Evolutionary conservation across 306 rosid genomes (phyloP), one percentile per base, ranked within the genome.

Genomic region (Geum urbanum): DNA sequence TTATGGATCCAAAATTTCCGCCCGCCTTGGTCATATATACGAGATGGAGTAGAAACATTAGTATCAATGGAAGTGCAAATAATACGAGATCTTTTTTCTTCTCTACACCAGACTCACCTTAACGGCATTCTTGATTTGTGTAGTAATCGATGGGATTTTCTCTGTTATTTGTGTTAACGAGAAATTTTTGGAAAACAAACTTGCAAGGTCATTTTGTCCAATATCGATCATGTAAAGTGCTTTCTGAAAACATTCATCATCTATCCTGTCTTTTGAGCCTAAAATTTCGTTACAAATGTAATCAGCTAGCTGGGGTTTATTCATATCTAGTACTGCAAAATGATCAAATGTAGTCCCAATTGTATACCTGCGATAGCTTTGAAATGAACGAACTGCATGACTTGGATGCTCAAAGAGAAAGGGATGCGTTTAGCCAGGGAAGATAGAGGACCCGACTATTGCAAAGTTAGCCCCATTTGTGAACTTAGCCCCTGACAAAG

Each of bases 1-100:
- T 90, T 94, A 81, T 94, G 98, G 63, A 94, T 50, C 97, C 98
- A 94, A 78, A 94, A 94, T 53, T 94, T 94, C 80, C 98, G 83
- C 58, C 89, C 98, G 43, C 98, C 98, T 71, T 78, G 72, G 46
- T 85, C 82, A 59, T 94, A 84, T 66, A 94, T 72, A 58, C 69
- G 65, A 64, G 37, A 57, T 56, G 51, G 6, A 10, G 15, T 20
- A 50, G 16, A 39, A 43, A 50, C 40, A 37, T 3, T 53, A 6
- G 18, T 48, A 53, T 18, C 11, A 41, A 7, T 2, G 40, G 32
- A 32, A 58, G 18, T 27, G 19, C 4, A 11, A 15, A 58, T 2
- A 13, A 14, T 16, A 32, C 63, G 14, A 10, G 5, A 14, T 58
- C 37, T 58, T 58, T 14, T 14, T 8, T 27, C 14, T 59, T 37